These are phyloP conservation scores for Diaporthe sp. DNA, from an alignment of 2,329 filamentous ascomycete species.

Conservation along the genomic window DNA sequence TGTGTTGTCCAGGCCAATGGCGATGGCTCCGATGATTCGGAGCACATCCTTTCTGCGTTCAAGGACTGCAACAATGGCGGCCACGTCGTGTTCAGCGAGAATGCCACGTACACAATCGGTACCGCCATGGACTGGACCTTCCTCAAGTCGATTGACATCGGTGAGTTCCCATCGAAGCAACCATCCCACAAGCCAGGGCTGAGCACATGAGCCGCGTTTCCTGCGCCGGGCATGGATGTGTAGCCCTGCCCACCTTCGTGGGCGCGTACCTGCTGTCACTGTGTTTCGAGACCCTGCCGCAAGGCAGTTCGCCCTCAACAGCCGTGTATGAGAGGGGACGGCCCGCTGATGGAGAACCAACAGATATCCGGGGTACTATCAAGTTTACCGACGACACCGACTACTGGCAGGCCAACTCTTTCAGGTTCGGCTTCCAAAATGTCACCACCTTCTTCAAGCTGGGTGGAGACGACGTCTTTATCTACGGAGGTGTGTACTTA, in stretches of 20 bases:
- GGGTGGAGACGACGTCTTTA: slow-evolving; percentile 73
- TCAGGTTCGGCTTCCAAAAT: slow-evolving; percentile 73
- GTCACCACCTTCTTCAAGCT: slow-evolving; percentile 74
- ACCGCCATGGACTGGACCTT: slow-evolving; percentile 72
- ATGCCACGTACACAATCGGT: slow-evolving; percentile 67
- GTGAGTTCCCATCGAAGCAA: slow-evolving; percentile 43
- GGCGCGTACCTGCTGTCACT: slow-evolving; percentile 27
- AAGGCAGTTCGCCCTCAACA: neutral
- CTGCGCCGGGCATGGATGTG: neutral
- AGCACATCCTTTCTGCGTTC: slow-evolving; percentile 59
- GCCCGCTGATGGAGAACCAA: slow-evolving; percentile 34
- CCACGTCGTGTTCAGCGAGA: slow-evolving; percentile 64
- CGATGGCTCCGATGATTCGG: slow-evolving; percentile 42
- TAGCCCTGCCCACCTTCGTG: slow-evolving; percentile 30
- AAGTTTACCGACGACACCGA: slow-evolving; percentile 73
- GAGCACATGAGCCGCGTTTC: neutral
- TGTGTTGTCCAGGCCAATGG: slow-evolving; percentile 68
- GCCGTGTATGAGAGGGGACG: slow-evolving; percentile 2
- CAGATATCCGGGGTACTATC: slow-evolving; percentile 49
- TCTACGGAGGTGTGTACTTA: slow-evolving; percentile 63
- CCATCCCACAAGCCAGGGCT: neutral
- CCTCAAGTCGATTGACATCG: slow-evolving; percentile 69
- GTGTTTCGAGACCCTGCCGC: slow-evolving; percentile 1
- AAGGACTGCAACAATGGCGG: slow-evolving; percentile 69
- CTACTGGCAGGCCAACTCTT: slow-evolving; percentile 74